Base-by-base conservation (phyloP, 202 grass and related monocot species). In the Schoenoplectus triqueter region DNA sequence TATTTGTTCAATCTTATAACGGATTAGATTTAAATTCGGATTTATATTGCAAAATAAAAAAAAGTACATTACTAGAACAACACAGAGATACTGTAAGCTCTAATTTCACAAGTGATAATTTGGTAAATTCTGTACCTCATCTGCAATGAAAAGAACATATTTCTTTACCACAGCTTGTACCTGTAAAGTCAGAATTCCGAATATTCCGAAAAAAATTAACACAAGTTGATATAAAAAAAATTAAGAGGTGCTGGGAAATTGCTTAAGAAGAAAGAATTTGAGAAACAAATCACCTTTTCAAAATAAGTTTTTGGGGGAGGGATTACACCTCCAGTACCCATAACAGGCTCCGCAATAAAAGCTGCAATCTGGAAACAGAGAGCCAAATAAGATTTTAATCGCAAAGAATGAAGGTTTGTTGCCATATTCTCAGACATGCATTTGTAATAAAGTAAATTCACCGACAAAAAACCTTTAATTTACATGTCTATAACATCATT, bases 321-420 rank as follows among this genome's bases (percentile, higher is more conserved):
- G 55, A 95, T 95, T 70, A 98, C 96, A 90, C 96, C 96, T 82
- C 96, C 96, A 84, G 93, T 93, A 84, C 93, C 95, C 90, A 98
- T 93, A 66, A 98, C 95, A 83, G 95, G 93, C 84, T 95, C 93
- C 66, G 93, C 93, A 80, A 98, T 95, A 82, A 98, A 98, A 56
- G 91, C 93, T 69, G 93, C 93, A 79, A 98, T 98, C 95, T 98
- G 84, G 46, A 84, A 88, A 73, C 39, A 85, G 18, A 86, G 40
- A 86, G 4, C 61, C n/a, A 81, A 48, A 20, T 19, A 70, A 83
- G 70, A 78, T 44, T 11, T 78, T 9, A 78, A 42, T 41, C 60
- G 6, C 31, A 60, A 42, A 60, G 22, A 59, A n/a, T 10, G 7
- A 69, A 68, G 55, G 56, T 55, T 21, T 81, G 31, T 17, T 64